These are phyloP conservation scores for Zelopaecilomyces penicillatus DNA, from an alignment of 2,329 filamentous ascomycete species.

Conservation along the genomic window DNA sequence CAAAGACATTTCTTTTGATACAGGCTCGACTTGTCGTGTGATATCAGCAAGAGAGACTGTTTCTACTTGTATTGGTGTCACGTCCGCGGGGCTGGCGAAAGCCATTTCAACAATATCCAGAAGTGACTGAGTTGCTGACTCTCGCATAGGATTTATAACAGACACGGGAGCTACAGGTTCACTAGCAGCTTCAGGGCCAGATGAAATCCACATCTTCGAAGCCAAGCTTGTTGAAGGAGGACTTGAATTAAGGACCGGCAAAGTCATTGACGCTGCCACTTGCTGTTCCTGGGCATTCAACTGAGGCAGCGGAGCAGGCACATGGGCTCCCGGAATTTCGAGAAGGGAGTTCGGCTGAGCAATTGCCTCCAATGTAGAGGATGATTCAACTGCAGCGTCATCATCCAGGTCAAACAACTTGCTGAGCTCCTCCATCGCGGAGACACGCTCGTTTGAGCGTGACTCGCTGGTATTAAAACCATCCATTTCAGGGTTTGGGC, in stretches of 20 bases:
- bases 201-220: too few species aligned
- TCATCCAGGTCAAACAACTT: conserved; percentile 11
- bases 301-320: too few species aligned
- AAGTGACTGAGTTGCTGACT: neutral
- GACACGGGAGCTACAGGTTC: neutral
- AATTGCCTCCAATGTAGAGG: too few species aligned
- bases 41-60: conserved; percentile 33
- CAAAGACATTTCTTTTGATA: conserved; percentile 13
- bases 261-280: too few species aligned
- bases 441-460: neutral
- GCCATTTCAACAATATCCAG: neutral
- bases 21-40: conserved; percentile 19
- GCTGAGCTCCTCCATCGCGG: conserved; percentile 12
- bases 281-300: too few species aligned
- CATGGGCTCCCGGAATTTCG: too few species aligned
- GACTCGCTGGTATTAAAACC: neutral
- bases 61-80: conserved; percentile 14
- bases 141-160: neutral
- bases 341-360: too few species aligned
- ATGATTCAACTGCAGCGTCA: neutral
- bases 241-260: too few species aligned
- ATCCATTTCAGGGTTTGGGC: too few species aligned
- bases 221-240: too few species aligned
- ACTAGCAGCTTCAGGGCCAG: neutral
- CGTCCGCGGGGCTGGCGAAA: neutral